phyloP scores from a whole-genome alignment of 2,329 filamentous ascomycete species.

The Raffaelea deltoideospora region DNA sequence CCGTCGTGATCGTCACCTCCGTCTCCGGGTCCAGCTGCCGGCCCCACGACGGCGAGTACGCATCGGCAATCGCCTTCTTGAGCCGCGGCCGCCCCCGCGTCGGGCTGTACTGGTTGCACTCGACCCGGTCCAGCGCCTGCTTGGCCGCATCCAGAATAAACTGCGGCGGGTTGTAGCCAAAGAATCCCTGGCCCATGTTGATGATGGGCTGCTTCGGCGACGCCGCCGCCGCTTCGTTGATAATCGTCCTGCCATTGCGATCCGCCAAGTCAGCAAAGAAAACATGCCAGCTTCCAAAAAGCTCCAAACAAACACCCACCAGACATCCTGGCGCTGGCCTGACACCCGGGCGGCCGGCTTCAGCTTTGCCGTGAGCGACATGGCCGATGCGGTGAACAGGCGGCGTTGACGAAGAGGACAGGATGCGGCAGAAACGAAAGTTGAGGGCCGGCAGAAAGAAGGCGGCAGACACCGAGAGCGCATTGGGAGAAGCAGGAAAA shows the following conservation, averaged over 20 bases:
- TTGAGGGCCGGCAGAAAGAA: too few relatives aligned
- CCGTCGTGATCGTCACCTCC: conserved; percentile 89
- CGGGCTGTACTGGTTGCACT: conserved; percentile 97
- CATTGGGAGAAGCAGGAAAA: too few relatives aligned
- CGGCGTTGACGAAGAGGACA: too few relatives aligned
- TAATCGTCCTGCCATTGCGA: conserved; percentile 35
- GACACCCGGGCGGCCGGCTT: conserved; percentile 22
- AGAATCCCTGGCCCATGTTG: conserved; percentile 50
- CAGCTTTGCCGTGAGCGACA: conserved; percentile 13
- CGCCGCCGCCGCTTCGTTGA: conserved; percentile 35
- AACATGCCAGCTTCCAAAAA: too few relatives aligned
- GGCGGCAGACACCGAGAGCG: too few relatives aligned
- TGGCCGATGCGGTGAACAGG: background rate
- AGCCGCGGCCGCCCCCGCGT: conserved; percentile 85
- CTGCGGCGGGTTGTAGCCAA: conserved; percentile 83
- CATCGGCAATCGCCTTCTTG: conserved; percentile 82
- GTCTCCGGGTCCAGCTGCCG: conserved; percentile 71
- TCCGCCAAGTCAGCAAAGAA: too few relatives aligned
- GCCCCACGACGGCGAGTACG: conserved; percentile 83
- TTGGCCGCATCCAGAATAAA: conserved; percentile 91
- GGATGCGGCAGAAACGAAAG: too few relatives aligned
- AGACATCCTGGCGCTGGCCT: conserved; percentile 23
- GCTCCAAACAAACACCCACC: conserved; percentile 13
- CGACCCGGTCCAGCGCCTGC: conserved; percentile 72
- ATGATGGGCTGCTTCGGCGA: conserved; percentile 36